Percentiles rank a stretch among this genome's conserved stretches.
These are phyloP conservation scores for Chalciporus piperatus DNA, from an alignment of 768 basidiomycete species.

Conservation along the genomic window DNA sequence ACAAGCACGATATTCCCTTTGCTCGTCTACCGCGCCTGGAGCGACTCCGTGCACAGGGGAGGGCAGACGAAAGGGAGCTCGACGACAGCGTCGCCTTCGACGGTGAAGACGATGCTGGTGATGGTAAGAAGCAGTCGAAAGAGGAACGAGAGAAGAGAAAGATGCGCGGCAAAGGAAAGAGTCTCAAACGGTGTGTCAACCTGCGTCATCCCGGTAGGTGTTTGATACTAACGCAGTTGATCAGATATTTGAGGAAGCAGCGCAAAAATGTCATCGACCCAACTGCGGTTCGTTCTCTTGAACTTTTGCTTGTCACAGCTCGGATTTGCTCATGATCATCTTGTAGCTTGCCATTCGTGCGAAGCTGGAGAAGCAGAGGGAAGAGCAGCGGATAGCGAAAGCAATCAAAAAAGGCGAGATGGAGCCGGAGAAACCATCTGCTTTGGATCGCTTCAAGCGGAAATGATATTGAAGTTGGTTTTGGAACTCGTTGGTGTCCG, in stretches of 20 bases:
- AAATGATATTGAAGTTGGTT: slow-evolving; percentile 9
- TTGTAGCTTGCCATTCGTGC: slow-evolving; percentile 57
- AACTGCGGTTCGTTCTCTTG: slow-evolving; percentile 46
- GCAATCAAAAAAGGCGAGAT: slow-evolving; percentile 33
- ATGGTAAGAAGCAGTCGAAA: slow-evolving; percentile 22
- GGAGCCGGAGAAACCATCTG: slow-evolving; percentile 31
- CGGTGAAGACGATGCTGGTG: slow-evolving; percentile 39
- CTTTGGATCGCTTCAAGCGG: slow-evolving; percentile 35
- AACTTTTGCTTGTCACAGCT: neutral
- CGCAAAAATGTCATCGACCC: slow-evolving; percentile 95
- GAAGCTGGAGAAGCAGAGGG: slow-evolving; percentile 59
- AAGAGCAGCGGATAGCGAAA: slow-evolving; percentile 39
- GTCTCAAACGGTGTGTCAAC: slow-evolving; percentile 62
- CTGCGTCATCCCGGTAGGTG: neutral
- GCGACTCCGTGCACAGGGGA: slow-evolving; percentile 55
- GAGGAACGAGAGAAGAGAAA: slow-evolving; percentile 59
- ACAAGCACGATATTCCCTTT: slow-evolving; percentile 53
- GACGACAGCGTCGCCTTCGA: slow-evolving; percentile 28
- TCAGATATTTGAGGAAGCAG: slow-evolving; percentile 78
- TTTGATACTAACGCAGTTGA: neutral
- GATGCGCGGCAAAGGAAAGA: slow-evolving; percentile 88
- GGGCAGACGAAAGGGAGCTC: slow-evolving; percentile 66
- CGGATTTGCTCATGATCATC: neutral
- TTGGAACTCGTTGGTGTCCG: neutral
- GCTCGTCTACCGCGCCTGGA: slow-evolving; percentile 78